Evolutionary conservation across 2,329 filamentous ascomycete species (phyloP).

Genomic region (Ceratocystiopsis sp.): DNA sequence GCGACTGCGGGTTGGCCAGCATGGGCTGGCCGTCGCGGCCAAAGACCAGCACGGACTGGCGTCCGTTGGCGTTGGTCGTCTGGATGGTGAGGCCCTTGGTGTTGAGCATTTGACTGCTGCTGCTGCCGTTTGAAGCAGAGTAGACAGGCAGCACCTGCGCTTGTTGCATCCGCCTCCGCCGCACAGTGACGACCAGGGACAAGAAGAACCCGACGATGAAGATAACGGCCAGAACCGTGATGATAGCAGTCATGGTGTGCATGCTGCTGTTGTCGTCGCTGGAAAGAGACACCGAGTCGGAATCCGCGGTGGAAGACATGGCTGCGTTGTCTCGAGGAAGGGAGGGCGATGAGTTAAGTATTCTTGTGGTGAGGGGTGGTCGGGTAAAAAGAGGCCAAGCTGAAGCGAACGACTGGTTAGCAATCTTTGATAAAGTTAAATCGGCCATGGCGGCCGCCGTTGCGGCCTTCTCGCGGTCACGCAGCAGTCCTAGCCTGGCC

Average conservation of each 20-base stretch:
- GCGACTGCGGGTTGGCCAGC: slow-evolving; percentile 56
- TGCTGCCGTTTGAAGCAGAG: slow-evolving; percentile 22
- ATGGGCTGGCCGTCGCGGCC: slow-evolving; percentile 55
- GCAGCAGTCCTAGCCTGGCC: too few species aligned
- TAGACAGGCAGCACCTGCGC: slow-evolving; percentile 47
- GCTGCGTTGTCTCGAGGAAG: slow-evolving; percentile 14
- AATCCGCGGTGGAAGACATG: slow-evolving; percentile 29
- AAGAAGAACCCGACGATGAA: slow-evolving; percentile 54
- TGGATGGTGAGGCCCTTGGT: slow-evolving; percentile 39
- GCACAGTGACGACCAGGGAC: slow-evolving; percentile 53
- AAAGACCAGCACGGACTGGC: slow-evolving; percentile 59
- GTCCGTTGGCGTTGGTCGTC: slow-evolving; percentile 30
- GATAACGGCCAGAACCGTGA: slow-evolving; percentile 62
- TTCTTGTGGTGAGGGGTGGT: not conserved
- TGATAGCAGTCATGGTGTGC: slow-evolving; percentile 57
- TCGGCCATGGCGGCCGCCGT: too few species aligned
- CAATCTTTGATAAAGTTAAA: not conserved
- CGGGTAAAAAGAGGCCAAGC: not conserved
- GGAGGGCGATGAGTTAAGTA: not conserved
- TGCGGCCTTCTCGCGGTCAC: too few species aligned
- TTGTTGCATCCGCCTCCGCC: slow-evolving; percentile 37
- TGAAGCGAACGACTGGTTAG: not conserved
- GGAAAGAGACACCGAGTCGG: slow-evolving; percentile 12
- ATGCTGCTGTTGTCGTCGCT: slow-evolving; percentile 25
- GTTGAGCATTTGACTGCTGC: slow-evolving; percentile 24